Conservation (phyloP, 2,329 filamentous ascomycete genomes). For the Aspergillus brasiliensis region DNA sequence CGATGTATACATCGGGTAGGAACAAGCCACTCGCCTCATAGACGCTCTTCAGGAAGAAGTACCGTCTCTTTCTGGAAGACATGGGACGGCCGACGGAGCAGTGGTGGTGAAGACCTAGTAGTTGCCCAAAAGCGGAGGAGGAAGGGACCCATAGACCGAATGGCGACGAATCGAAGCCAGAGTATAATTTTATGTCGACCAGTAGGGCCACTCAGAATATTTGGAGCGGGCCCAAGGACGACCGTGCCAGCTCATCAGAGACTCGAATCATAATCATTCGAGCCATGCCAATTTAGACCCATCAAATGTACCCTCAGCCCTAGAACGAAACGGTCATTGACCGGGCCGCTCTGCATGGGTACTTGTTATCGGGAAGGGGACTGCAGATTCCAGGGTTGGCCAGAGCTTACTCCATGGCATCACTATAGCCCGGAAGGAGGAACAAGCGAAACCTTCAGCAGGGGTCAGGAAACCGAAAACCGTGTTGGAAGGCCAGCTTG, state of each 20-base stretch:
- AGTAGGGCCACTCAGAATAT: constrained; percentile 20
- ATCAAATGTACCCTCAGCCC: constrained; percentile 19
- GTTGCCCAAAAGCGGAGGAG: constrained; percentile 36
- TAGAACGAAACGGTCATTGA: constrained; percentile 23
- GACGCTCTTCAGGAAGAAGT: constrained; percentile 17
- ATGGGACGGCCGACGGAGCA: constrained; percentile 17
- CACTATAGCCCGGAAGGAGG: not conserved
- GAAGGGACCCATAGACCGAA: constrained; percentile 21
- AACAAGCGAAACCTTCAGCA: constrained; percentile 3
- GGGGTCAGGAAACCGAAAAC: not conserved
- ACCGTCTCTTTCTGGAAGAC: constrained; percentile 20
- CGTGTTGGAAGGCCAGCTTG: not conserved
- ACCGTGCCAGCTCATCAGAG: constrained; percentile 36
- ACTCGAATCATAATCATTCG: constrained; percentile 19
- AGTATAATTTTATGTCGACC: constrained; percentile 15
- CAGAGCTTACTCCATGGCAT: constrained; percentile 11
- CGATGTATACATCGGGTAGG: constrained; percentile 23
- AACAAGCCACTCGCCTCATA: constrained; percentile 23
- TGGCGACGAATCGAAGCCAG: constrained; percentile 27
- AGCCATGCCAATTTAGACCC: constrained; percentile 12
- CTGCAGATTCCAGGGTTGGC: constrained; percentile 19
- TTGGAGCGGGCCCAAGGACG: constrained; percentile 26
- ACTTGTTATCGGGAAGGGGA: constrained; percentile 18
- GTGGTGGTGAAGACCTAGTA: constrained; percentile 14
- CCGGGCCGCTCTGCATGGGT: constrained; percentile 35